Conservation (phyloP, 1,139 yeast species). For the Taphrina confusa region DNA sequence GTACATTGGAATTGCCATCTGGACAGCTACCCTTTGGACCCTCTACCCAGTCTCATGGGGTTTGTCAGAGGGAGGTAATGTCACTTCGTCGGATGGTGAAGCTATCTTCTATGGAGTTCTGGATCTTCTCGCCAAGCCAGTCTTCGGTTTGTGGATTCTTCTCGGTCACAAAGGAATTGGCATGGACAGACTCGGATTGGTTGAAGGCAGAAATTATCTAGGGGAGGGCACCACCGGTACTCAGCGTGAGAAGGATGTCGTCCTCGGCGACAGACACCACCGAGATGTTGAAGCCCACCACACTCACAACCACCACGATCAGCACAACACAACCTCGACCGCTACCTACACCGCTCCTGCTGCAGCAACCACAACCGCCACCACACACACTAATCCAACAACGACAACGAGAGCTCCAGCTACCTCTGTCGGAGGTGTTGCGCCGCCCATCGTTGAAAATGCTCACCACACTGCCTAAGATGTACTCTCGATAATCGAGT, state of each 20-base stretch:
- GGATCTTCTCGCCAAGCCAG: constrained; percentile 47
- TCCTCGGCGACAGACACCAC: constrained; percentile 20
- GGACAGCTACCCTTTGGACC: constrained; percentile 51
- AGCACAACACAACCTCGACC: not conserved
- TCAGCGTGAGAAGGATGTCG: constrained; percentile 19
- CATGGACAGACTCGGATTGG: constrained; percentile 27
- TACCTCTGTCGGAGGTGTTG: not conserved
- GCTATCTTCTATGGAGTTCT: constrained; percentile 62
- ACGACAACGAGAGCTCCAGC: not conserved
- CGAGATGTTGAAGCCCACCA: constrained; percentile 11
- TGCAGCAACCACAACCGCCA: not conserved
- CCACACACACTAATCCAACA: not conserved
- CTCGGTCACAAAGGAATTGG: constrained; percentile 30
- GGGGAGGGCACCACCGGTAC: constrained; percentile 17
- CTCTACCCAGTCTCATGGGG: constrained; percentile 61
- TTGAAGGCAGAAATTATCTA: constrained; percentile 22
- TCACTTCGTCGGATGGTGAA: constrained; percentile 60
- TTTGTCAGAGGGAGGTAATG: constrained; percentile 62
- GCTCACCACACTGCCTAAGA: constrained; percentile 2
- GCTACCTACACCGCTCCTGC: not conserved
- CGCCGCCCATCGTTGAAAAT: constrained; percentile 12
- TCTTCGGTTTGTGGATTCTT: constrained; percentile 35
- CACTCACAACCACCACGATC: constrained; percentile 11
- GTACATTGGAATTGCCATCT: constrained; percentile 43
- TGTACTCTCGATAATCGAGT: no score